Conservation (phyloP, 2,329 filamentous ascomycete genomes). For the Phialophora macrospora region DNA sequence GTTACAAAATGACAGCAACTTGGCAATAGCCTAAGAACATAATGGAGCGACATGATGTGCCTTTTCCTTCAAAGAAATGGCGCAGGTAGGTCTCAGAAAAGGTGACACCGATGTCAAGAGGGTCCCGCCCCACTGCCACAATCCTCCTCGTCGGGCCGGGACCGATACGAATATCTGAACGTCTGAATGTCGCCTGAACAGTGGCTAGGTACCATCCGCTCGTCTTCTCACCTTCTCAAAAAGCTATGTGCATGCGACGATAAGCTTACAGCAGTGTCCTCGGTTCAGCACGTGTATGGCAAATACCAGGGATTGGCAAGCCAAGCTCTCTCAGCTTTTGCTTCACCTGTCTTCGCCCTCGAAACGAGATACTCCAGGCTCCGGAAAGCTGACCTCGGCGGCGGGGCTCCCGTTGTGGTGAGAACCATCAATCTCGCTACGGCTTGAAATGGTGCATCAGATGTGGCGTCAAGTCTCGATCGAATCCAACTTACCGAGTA, state of each 20-base stretch:
- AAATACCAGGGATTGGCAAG: conserved; percentile 7
- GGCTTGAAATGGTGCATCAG: neutral
- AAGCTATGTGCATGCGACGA: conserved; percentile 10
- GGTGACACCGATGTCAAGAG: neutral
- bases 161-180: neutral
- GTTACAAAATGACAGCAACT: neutral
- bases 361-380: neutral
- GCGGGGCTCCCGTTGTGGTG: neutral
- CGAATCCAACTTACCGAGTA: neutral
- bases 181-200: neutral
- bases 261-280: neutral
- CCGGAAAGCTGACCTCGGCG: neutral
- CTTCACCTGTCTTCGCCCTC: neutral
- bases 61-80: neutral
- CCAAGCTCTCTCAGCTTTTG: neutral
- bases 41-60: neutral
- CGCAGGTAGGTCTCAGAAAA: neutral
- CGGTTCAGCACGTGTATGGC: neutral
- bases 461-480: neutral
- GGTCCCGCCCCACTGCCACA: neutral
- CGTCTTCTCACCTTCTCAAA: conserved; percentile 4
- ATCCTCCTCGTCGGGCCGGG: neutral
- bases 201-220: neutral
- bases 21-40: neutral
- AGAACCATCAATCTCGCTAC: neutral